Evolutionary conservation across 169 alveolate genomes (phyloP).

Genomic region (Neospora caninum): DNA sequence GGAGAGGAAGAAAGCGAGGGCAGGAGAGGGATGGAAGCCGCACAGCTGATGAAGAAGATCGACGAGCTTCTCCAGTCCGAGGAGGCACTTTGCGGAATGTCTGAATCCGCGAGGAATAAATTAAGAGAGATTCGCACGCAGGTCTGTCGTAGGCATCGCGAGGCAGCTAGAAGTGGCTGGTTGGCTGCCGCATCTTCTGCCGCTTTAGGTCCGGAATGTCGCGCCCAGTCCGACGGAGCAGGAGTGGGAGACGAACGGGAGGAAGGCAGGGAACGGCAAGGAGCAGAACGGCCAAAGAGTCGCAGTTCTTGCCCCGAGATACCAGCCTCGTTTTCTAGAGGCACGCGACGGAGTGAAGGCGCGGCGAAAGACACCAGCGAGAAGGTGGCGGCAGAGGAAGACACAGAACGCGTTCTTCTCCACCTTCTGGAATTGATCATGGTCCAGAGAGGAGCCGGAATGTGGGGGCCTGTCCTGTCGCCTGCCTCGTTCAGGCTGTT

Average conservation of each 20-base stretch:
- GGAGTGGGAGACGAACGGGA: too few species aligned
- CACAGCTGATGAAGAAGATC: neutral
- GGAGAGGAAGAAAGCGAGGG: neutral
- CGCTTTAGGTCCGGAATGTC: neutral
- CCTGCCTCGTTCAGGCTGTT: neutral
- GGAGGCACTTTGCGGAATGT: neutral
- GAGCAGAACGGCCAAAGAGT: too few species aligned
- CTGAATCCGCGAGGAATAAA: neutral
- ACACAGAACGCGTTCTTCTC: neutral
- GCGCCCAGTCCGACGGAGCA: too few species aligned
- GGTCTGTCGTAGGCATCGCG: neutral
- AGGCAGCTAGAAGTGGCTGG: neutral
- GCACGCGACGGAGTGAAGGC: neutral
- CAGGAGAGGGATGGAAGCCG: neutral
- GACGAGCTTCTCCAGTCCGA: neutral
- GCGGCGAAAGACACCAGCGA: neutral
- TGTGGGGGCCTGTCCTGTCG: constrained; percentile 8
- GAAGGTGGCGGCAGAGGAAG: neutral
- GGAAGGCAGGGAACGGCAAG: too few species aligned
- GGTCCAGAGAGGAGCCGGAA: neutral
- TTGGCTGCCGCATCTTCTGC: neutral
- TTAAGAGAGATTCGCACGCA: neutral
- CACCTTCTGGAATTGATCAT: neutral
- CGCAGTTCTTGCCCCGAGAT: too few species aligned
- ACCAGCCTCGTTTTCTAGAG: neutral